Percentiles rank a stretch among this genome's conserved stretches.
These are phyloP conservation scores for Monosporozyma yasuniensis DNA, from an alignment of 805 yeast species.

Conservation along the genomic window DNA sequence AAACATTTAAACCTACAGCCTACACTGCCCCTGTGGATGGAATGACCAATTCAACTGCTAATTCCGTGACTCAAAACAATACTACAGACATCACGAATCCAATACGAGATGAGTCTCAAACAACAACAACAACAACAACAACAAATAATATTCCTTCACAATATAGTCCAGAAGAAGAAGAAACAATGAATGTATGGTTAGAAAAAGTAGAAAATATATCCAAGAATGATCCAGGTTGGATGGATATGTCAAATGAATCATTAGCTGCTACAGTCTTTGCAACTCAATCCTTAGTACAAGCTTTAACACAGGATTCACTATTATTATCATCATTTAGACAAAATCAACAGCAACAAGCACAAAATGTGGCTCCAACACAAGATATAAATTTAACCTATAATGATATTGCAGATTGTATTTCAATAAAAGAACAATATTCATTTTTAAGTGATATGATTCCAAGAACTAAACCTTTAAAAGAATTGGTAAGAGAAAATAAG, in stretches of 20 bases:
- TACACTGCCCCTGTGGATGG: not conserved
- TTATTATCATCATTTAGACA: conserved; percentile 9
- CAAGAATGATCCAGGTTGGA: conserved; percentile 21
- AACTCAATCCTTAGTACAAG: conserved; percentile 20
- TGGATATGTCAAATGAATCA: conserved; percentile 18
- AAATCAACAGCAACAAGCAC: conserved; percentile 1
- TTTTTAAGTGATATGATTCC: conserved; percentile 23
- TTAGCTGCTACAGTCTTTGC: conserved; percentile 21
- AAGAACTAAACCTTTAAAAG: conserved; percentile 16
- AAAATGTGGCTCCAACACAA: not conserved
- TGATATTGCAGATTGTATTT: conserved; percentile 16
- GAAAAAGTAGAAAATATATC: conserved; percentile 23
- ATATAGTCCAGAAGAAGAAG: not conserved
- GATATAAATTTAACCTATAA: conserved; percentile 13
- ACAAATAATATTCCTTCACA: not conserved
- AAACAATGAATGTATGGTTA: not conserved
- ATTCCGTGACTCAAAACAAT: not conserved
- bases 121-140: not conserved
- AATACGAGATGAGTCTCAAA: not conserved
- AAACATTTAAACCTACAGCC: not conserved
- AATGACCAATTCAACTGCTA: not conserved
- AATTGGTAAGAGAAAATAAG: conserved; percentile 21
- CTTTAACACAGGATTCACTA: conserved; percentile 16
- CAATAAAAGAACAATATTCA: conserved; percentile 14
- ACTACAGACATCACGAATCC: no score